Evolutionary conservation across 768 basidiomycete species (phyloP).

Genomic region (Butyriboletus loyo): DNA sequence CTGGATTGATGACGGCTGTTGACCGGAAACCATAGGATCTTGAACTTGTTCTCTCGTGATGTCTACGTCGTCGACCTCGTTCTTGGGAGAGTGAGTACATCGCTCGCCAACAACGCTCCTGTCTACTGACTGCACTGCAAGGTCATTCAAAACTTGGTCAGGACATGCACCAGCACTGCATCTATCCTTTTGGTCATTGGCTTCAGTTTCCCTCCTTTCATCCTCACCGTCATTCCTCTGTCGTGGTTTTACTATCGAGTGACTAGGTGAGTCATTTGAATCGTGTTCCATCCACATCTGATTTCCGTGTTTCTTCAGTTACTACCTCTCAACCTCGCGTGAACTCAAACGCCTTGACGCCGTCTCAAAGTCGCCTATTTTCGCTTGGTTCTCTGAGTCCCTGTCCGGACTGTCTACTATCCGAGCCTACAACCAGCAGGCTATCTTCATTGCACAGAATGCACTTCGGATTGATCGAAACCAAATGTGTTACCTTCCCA

Average conservation of each 20-base stretch:
- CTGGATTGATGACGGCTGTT: background rate
- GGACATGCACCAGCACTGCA: constrained; percentile 57
- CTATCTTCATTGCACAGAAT: constrained; percentile 63
- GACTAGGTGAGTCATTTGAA: constrained; percentile 56
- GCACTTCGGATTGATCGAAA: constrained; percentile 80
- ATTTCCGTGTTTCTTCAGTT: constrained; percentile 41
- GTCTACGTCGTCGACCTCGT: constrained; percentile 83
- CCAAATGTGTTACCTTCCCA: constrained; percentile 73
- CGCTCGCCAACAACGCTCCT: rapidly evolving
- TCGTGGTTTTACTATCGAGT: constrained; percentile 77
- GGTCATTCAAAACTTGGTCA: constrained; percentile 66
- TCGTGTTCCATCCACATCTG: background rate
- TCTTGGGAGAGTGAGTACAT: constrained; percentile 52
- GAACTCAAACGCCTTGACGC: constrained; percentile 89
- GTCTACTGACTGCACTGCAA: constrained; percentile 10
- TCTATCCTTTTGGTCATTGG: constrained; percentile 74
- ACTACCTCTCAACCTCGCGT: constrained; percentile 83
- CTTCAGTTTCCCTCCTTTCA: constrained; percentile 76
- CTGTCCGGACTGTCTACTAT: constrained; percentile 78
- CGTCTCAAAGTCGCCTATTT: constrained; percentile 87
- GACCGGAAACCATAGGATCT: constrained; percentile 45
- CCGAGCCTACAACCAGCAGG: constrained; percentile 72
- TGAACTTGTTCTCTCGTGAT: constrained; percentile 92
- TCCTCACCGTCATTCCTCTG: constrained; percentile 72
- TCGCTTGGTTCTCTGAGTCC: constrained; percentile 83